Base-by-base conservation (phyloP, 2,329 filamentous ascomycete species). In the Ophiostoma sp. region DNA sequence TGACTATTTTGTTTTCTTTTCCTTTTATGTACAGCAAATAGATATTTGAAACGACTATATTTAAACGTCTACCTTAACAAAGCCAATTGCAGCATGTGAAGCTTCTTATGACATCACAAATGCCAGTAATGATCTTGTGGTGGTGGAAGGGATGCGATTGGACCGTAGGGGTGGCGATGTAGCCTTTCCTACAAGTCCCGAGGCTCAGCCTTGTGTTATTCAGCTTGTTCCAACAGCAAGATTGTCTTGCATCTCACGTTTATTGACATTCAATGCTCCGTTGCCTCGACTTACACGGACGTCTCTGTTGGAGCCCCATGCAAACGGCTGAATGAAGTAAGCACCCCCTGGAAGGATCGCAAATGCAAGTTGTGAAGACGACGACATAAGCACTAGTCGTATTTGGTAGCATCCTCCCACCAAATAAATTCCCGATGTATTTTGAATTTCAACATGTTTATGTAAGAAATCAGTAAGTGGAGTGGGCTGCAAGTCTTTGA, bases 361-460 rank as follows among this genome's bases (percentile, higher is more conserved):
- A 42, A 17, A 17, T 17, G 22, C 3, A 15, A 45, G 11, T 25
- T 2, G 33, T n/a, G n/a, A n/a, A n/a, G n/a, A n/a, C 33, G 31
- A 22, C 33, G 61, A 19, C 61, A 22, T 66, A 45, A 68, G 64
- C 39, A 68, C 64, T 68, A 50, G 42, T 68, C 39, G 39, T 48
- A 22, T 45, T 28, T 25, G 22, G n/a, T 39, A 39, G 22, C 61
- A 25, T 25, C 61, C 61, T 66, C 36, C 36, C 6, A 45, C 42
- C 36, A 19, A 59, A 19, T 9, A n/a, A 19, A 33, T 7, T 33
- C 7, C 9, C 2, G 4, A 28, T 15, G 12, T 12, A 22, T 1
- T 11, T 3, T 7, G 17, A 1, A 19, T 4, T n/a, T n/a, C n/a
- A 25, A 36, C n/a, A 66, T 45, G 2, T 59, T 45, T 17, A 45